Conservation (phyloP, 164 flowering plant species). For the Santalum album region DNA sequence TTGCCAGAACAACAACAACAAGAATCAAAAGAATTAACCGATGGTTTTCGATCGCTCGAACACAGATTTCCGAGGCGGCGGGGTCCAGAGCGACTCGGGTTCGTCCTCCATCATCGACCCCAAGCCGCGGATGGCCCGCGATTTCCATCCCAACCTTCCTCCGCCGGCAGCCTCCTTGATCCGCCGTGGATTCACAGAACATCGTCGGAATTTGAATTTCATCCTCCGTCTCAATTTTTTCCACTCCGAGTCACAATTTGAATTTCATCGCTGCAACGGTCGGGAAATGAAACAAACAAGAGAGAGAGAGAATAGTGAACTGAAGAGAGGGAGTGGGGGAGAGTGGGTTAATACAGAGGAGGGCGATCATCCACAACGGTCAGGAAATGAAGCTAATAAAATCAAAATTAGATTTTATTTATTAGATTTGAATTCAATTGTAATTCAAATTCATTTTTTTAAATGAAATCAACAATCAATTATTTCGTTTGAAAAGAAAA, state of each 20-base stretch:
- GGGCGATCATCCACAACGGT: too few relatives aligned
- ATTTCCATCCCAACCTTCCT: conserved; percentile 24
- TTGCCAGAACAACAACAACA: conserved; percentile 1
- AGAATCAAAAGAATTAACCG: background rate
- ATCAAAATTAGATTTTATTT: too few relatives aligned
- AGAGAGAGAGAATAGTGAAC: background rate
- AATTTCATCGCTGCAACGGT: too few relatives aligned
- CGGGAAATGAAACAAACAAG: background rate
- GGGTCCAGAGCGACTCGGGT: conserved; percentile 32
- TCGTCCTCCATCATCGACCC: conserved; percentile 32
- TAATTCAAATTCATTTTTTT: too few relatives aligned
- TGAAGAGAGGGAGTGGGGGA: background rate
- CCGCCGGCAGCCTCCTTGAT: conserved; percentile 12
- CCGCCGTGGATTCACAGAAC: background rate
- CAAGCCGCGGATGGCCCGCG: conserved; percentile 10
- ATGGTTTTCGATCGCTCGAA: background rate
- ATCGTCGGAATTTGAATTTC: background rate
- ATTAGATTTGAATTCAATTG: too few relatives aligned
- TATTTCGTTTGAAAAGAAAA: too few relatives aligned
- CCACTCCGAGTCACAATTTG: too few relatives aligned
- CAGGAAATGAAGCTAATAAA: too few relatives aligned
- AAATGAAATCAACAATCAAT: too few relatives aligned
- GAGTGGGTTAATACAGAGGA: too few relatives aligned
- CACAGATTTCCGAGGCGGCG: conserved; percentile 7
- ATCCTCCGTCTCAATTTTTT: background rate